Evolutionary conservation across 176 grass and related monocot genomes (phyloP).

Genomic region (Rhynchospora breviuscula): DNA sequence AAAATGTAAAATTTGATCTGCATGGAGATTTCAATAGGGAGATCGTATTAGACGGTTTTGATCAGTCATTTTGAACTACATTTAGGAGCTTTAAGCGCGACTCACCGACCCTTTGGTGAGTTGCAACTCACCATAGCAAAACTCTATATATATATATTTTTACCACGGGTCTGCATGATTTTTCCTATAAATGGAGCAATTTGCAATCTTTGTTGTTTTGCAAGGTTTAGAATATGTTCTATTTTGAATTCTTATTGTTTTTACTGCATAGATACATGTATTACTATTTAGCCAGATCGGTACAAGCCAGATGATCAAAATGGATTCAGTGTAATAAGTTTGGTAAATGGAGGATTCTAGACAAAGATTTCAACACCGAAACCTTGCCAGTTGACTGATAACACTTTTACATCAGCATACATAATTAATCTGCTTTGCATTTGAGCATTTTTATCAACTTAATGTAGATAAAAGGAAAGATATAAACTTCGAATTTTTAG

Average conservation of each 20-base stretch:
- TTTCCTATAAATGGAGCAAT: neutral
- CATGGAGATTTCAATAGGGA: no score
- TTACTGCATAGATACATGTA: neutral
- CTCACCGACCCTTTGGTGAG: no score
- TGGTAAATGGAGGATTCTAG: slow-evolving; percentile 75
- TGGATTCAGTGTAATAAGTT: slow-evolving; percentile 85
- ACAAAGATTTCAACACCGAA: slow-evolving; percentile 33
- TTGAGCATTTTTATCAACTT: neutral
- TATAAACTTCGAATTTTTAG: neutral
- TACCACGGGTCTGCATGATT: neutral
- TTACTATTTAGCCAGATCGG: neutral
- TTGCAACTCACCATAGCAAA: no score
- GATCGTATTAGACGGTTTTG: no score
- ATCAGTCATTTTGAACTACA: no score
- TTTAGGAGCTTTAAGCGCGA: no score
- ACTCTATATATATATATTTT: neutral
- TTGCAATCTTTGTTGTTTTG: neutral
- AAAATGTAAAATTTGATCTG: no score
- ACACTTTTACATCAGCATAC: slow-evolving; percentile 16
- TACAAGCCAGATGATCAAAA: slow-evolving; percentile 49
- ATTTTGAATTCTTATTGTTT: neutral
- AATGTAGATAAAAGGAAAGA: neutral
- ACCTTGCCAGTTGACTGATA: slow-evolving; percentile 48
- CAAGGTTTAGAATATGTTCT: neutral
- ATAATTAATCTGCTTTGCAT: slow-evolving; percentile 19